phyloP scores from a whole-genome alignment of 2,329 filamentous ascomycete species.

The Huntiella savannae region DNA sequence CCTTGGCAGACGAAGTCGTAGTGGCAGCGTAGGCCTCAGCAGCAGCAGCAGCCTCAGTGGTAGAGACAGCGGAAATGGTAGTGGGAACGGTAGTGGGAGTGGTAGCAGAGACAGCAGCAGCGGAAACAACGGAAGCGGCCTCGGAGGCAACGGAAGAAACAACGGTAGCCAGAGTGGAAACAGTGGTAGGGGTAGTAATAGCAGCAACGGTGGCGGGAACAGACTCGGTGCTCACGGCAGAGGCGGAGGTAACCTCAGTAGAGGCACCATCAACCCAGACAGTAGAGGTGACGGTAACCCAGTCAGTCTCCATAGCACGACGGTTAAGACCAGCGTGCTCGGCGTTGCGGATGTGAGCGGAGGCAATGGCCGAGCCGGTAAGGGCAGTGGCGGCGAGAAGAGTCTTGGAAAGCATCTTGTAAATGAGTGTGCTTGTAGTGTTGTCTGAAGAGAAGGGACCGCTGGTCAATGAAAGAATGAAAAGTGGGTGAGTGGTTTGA shows the following conservation, averaged over 20 bases:
- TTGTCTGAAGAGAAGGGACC: background rate
- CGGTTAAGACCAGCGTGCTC: slow-evolving; percentile 14
- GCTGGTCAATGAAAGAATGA: slow-evolving; percentile 3
- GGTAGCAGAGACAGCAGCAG: slow-evolving; percentile 8
- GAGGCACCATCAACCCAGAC: slow-evolving; percentile 19
- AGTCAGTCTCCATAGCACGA: slow-evolving; percentile 19
- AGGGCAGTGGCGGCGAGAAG: slow-evolving; percentile 24
- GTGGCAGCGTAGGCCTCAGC: slow-evolving; percentile 4
- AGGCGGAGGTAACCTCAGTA: slow-evolving; percentile 12
- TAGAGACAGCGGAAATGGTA: slow-evolving; percentile 12
- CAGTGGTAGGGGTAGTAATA: background rate
- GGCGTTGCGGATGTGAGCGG: slow-evolving; percentile 20
- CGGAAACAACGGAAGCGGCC: slow-evolving; percentile 3
- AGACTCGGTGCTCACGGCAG: background rate
- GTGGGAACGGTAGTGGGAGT: slow-evolving; percentile 10
- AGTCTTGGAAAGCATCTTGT: background rate
- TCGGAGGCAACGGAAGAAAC: slow-evolving; percentile 1
- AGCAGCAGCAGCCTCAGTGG: slow-evolving; percentile 10
- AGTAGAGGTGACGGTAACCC: slow-evolving; percentile 23
- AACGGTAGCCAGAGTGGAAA: background rate
- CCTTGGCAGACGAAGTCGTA: background rate
- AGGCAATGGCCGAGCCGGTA: slow-evolving; percentile 24
- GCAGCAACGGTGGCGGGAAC: slow-evolving; percentile 1
- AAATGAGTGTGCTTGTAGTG: background rate
- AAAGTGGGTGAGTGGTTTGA: background rate